Evolutionary conservation across 768 basidiomycete genomes (phyloP), one percentile per base, ranked within the genome.

Genomic region (Suillus subalutaceus): DNA sequence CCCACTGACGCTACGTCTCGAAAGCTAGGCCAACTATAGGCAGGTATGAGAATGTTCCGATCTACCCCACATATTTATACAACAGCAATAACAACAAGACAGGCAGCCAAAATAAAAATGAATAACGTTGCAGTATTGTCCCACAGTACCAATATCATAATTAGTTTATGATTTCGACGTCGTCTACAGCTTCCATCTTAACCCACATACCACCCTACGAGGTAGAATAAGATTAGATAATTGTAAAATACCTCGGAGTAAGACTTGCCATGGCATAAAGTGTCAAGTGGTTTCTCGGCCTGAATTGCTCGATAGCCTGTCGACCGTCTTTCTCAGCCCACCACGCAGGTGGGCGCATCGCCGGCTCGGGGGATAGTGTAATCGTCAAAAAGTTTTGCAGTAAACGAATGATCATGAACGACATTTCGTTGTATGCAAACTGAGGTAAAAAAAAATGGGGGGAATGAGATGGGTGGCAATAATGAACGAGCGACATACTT

Each of bases 181-280:
- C 56, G 52, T 79, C 75, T 1, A 67, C 72, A 53, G 76, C 71
- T 23, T 70, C 72, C 83, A 83, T 81, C 63, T 73, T 80, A 38
- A 83, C 77, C 83, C 84, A 84, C 26, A 85, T 66, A 13, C 84
- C 84, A 1, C 82, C 82, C 82, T 83, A 48, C 2, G n/a, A 58
- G 26, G 16, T 10, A 62, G 55, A 35, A 43, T 6, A 12, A 44
- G 38, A 20, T 23, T 20, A 23, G 13, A 38, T 41, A 41, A 0
- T 57, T 26, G 18, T 23, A 10, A 55, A 52, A 1, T 1, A 1
- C 38, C 30, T 46, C 13, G 20, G 37, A 50, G 40, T 44, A 20
- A 15, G 6, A 35, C 80, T 59, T 67, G 83, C 81, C 76, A 80
- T 74, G 20, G 79, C 74, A 37, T 78, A 78, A 66, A 79, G 56